Percentiles rank a stretch among this genome's conserved stretches.
phyloP scores from a whole-genome alignment of 768 basidiomycete genomes.

The Boletus reticuloceps region DNA sequence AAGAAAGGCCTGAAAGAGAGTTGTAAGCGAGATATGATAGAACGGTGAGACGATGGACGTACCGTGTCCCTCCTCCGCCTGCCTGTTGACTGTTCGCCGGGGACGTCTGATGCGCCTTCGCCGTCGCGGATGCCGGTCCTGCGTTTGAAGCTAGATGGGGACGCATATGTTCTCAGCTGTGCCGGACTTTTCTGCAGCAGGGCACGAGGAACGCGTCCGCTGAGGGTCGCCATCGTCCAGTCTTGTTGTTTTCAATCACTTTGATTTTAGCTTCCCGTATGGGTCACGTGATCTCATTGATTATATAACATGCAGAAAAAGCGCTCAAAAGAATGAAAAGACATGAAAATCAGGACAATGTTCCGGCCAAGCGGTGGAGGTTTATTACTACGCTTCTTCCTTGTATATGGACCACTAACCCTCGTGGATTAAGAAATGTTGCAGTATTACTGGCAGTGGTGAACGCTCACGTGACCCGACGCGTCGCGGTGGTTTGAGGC shows the following conservation, averaged over 20 bases:
- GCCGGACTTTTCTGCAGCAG: neutral
- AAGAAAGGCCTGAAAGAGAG: conserved; percentile 38
- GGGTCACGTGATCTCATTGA: conserved; percentile 5
- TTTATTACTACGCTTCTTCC: too few relatives aligned
- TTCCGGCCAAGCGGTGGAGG: too few relatives aligned
- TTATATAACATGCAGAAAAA: too few relatives aligned
- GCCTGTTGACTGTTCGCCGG: conserved; percentile 18
- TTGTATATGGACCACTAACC: too few relatives aligned
- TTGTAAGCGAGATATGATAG: neutral
- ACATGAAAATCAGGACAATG: too few relatives aligned
- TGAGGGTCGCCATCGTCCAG: conserved; percentile 14
- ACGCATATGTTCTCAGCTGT: conserved; percentile 17
- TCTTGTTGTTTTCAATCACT: neutral
- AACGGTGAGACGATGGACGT: neutral
- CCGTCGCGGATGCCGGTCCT: conserved; percentile 11
- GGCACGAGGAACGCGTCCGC: conserved; percentile 11
- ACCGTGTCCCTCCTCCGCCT: conserved; percentile 27
- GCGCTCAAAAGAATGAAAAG: too few relatives aligned
- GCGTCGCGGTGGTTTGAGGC: conserved; percentile 31
- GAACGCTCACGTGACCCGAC: conserved; percentile 24
- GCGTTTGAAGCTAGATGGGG: conserved; percentile 21
- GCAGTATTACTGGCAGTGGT: neutral
- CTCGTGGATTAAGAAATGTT: neutral
- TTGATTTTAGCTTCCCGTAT: neutral
- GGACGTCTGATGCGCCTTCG: conserved; percentile 10